phyloP scores from a whole-genome alignment of 495 filamentous ascomycete genomes.

The Tuber brumale region DNA sequence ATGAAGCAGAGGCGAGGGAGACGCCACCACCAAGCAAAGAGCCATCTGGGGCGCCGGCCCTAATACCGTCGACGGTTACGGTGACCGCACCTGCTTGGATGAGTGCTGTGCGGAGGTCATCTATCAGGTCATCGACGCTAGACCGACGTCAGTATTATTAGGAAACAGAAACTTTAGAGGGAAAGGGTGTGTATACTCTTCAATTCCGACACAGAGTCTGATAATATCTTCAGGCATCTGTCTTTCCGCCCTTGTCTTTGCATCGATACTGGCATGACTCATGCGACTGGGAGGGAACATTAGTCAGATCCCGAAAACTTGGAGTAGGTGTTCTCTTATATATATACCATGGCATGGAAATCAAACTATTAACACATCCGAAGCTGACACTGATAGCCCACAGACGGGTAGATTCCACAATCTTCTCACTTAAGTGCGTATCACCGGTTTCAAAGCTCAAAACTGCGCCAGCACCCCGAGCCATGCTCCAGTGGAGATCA shows the following conservation, averaged over 20 bases:
- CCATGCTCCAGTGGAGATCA: constrained; percentile 89
- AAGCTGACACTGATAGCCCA: constrained; percentile 97
- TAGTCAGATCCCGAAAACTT: neutral
- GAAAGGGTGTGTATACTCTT: constrained; percentile 51
- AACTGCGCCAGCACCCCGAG: constrained; percentile 86
- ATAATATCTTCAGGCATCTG: constrained; percentile 95
- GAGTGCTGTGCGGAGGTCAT: constrained; percentile 81
- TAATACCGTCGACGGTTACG: constrained; percentile 69
- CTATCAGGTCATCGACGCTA: constrained; percentile 73
- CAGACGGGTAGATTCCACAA: constrained; percentile 83
- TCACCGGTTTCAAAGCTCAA: constrained; percentile 94
- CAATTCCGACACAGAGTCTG: constrained; percentile 89
- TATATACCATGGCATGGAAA: constrained; percentile 81
- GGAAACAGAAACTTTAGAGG: neutral
- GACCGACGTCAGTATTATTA: neutral
- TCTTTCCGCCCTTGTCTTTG: constrained; percentile 80
- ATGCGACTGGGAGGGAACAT: constrained; percentile 53
- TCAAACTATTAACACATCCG: constrained; percentile 95
- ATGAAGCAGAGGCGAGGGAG: constrained; percentile 6
- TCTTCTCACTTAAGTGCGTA: constrained; percentile 70
- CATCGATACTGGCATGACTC: constrained; percentile 98
- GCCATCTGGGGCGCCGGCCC: constrained; percentile 47
- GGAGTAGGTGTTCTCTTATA: constrained; percentile 4
- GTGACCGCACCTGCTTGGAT: constrained; percentile 90
- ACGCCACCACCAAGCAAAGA: constrained; percentile 12